These are phyloP conservation scores for Aspergillus tamarii DNA, from an alignment of 2,329 filamentous ascomycete genomes.

Conservation along the genomic window DNA sequence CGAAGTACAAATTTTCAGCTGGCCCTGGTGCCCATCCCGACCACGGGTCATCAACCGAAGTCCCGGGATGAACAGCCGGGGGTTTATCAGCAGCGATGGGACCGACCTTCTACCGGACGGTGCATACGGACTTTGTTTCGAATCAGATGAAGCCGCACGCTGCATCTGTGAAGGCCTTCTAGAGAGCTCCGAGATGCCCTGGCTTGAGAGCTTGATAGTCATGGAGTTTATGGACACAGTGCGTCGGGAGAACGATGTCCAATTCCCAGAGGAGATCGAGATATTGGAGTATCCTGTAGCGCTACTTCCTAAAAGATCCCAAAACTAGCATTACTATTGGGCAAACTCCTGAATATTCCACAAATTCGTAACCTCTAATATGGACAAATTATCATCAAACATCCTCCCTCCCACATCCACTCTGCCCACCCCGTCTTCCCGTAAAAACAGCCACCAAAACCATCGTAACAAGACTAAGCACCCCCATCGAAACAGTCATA, in stretches of 20 bases:
- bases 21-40: not conserved
- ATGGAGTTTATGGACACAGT: slow-evolving; percentile 73
- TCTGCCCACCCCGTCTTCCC: not conserved
- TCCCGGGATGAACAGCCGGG: not conserved
- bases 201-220: slow-evolving; percentile 72
- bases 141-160: slow-evolving; percentile 71
- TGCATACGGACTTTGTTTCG: slow-evolving; percentile 55
- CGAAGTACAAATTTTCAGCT: slow-evolving; percentile 9
- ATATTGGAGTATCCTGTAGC: not conserved
- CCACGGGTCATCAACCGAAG: not conserved
- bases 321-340: too few relatives aligned
- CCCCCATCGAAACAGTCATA: slow-evolving; percentile 52
- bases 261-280: slow-evolving; percentile 53
- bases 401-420: not conserved
- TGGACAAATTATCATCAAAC: too few relatives aligned
- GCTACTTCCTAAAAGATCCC: not conserved
- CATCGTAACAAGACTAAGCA: slow-evolving; percentile 5
- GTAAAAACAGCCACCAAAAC: slow-evolving; percentile 13
- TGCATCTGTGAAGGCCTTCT: slow-evolving; percentile 71
- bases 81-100: not conserved
- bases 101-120: not conserved
- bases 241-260: slow-evolving; percentile 57
- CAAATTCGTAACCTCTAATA: too few relatives aligned
- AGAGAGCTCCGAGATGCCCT: slow-evolving; percentile 69
- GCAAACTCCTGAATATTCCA: not conserved